Base-by-base conservation (phyloP, 305 asterid genomes). In the Petunia hybrid region DNA sequence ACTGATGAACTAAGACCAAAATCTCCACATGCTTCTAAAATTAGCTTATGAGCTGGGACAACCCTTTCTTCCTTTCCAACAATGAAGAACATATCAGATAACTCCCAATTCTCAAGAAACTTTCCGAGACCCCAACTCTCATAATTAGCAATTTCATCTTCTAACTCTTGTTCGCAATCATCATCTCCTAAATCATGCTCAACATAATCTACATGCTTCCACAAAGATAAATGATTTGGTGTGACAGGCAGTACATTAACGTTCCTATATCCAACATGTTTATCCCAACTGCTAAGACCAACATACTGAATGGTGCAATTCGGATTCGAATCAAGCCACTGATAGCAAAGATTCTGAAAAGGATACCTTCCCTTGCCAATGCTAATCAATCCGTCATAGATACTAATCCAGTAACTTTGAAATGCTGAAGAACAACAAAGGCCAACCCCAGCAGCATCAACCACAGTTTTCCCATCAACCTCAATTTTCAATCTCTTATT, bases 211-310 rank as follows among this genome's bases (percentile, higher is more conserved):
- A 94, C 95, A 14, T 95, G 99, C 83, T 91, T 91, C 99, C 99
- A 95, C 87, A 95, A 81, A 43, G 95, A 89, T 68, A 94, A 85
- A 83, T 92, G 98, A 84, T 93, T 96, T 79, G 87, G 93, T 35
- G 89, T 96, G 51, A 94, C 83, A 16, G 99, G 98, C 80, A 96
- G 79, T n/a, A 96, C 94, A 78, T 89, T 92, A 81, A 96, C 89
- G 78, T 96, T 96, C 84, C 98, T 84, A 83, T 96, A 96, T 36
- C 99, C 98, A 8, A 96, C 98, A 81, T 96, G 98, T 67, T 91
- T 91, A 81, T 94, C 99, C 98, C 98, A 96, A 84, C 99, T 92
- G 86, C 99, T 96, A 76, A 96, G 97, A 64, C 99, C 99, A n/a
- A 96, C 89, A 43, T 94, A 96, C 90, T 93, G 97, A 81, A 94